These are phyloP conservation scores for Ciborinia camelliae DNA, from an alignment of 2,329 filamentous ascomycete genomes.

Conservation along the genomic window DNA sequence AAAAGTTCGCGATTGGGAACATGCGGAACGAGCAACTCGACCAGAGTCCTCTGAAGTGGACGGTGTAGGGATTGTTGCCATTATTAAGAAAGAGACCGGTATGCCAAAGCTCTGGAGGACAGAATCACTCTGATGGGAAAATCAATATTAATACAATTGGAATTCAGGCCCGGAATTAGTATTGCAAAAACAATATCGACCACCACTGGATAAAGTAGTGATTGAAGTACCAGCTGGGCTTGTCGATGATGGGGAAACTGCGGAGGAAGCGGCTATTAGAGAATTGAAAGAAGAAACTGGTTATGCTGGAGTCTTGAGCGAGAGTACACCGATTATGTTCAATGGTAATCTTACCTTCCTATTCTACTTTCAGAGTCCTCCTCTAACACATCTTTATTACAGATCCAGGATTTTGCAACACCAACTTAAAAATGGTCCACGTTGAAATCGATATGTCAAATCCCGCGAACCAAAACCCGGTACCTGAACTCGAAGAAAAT, in stretches of 20 bases:
- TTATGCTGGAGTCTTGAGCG: constrained; percentile 53
- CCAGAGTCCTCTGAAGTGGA: constrained; percentile 61
- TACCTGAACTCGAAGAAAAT: constrained; percentile 48
- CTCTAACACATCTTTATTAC: background rate
- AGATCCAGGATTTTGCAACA: constrained; percentile 65
- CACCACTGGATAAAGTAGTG: constrained; percentile 55
- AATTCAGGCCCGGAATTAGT: constrained; percentile 50
- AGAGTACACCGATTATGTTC: constrained; percentile 64
- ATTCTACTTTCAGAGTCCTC: background rate
- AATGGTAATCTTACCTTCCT: constrained; percentile 44
- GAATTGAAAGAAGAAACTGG: constrained; percentile 67
- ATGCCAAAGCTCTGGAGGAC: constrained; percentile 21
- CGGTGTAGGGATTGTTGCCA: constrained; percentile 69
- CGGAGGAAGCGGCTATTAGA: constrained; percentile 58
- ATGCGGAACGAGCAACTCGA: constrained; percentile 66
- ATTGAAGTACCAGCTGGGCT: constrained; percentile 65
- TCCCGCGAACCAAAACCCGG: constrained; percentile 45
- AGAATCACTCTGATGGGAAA: background rate
- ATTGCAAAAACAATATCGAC: constrained; percentile 65
- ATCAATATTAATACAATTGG: background rate
- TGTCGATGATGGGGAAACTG: constrained; percentile 58
- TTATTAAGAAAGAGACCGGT: constrained; percentile 55
- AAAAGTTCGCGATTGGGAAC: constrained; percentile 64
- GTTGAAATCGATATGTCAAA: constrained; percentile 46
- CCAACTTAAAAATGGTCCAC: constrained; percentile 56